Evolutionary conservation across 2,329 filamentous ascomycete genomes (phyloP), one percentile per base, ranked within the genome.

Genomic region (Talaromyces sp.): DNA sequence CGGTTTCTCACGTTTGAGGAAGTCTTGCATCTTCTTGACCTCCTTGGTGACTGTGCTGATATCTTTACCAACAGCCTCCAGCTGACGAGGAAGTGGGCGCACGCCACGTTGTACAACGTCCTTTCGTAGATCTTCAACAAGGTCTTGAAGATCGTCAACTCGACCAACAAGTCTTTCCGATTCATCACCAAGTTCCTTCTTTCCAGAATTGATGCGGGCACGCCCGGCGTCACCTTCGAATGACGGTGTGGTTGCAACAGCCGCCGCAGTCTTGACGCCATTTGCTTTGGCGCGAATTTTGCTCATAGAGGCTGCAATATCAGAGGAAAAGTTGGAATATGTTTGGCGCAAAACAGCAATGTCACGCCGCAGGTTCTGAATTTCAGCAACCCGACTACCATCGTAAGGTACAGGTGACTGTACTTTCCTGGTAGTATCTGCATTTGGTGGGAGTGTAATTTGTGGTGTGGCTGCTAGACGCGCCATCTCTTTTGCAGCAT

Each of bases 71-170:
- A 97, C 93, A 43, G 83, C 83, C 79, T 98, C 95, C 54, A 99
- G 87, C 80, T 97, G 93, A 66, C 93, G 87, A 6, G 94, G 93
- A 41, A 96, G 82, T 9, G 95, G 95, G 41, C 95, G 90, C 54
- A 99, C 95, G 65, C 95, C 95, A 66, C 95, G 91, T 66, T 89
- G 85, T 56, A 99, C 95, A 54, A 99, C 95, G 74, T 99, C 95
- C 81, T 99, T 98, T 67, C 95, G 92, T 50, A 99, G 85, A 75
- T 99, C 95, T 78, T 99, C 95, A 22, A 99, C 92, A 63, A 95
- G 84, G 76, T 99, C 95, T 79, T 98, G 95, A n/a, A 99, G 85
- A 73, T 98, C 94, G 74, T 99, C 95, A 11, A 99, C 95, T 73
- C 92, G 90, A 70, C 88, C 90, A 69, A 99, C 93, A 64, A 99